Conservation (phyloP, 225 moss, liverwort and hornwort species). For the Anthoceros angustus region DNA sequence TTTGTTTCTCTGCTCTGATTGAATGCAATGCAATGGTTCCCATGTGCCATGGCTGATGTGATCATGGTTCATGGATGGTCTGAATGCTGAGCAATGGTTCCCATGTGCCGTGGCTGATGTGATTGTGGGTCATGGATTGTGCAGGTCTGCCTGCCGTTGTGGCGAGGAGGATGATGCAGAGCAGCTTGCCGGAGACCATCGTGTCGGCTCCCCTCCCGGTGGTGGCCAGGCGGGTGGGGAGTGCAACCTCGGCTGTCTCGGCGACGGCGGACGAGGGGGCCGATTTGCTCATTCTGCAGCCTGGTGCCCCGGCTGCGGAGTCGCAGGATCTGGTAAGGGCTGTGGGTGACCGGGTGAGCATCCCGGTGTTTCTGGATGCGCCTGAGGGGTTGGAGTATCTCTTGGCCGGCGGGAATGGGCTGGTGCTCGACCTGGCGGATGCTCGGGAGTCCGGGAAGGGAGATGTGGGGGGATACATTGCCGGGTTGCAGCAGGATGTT, state of each 20-base stretch:
- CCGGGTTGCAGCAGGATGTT: constrained; percentile 32
- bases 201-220: constrained; percentile 43
- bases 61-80: too few relatives aligned
- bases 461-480: constrained; percentile 21
- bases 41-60: too few relatives aligned
- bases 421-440: constrained; percentile 36
- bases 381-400: constrained; percentile 27
- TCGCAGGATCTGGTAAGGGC: constrained; percentile 27
- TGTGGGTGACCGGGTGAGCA: constrained; percentile 55
- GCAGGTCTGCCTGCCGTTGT: constrained; percentile 91
- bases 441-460: constrained; percentile 19
- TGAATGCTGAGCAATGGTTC: not conserved
- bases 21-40: constrained; percentile 3
- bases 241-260: constrained; percentile 50
- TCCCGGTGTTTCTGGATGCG: constrained; percentile 71
- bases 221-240: constrained; percentile 67
- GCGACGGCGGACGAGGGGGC: constrained; percentile 85
- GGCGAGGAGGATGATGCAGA: constrained; percentile 96
- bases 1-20: constrained; percentile 7
- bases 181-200: constrained; percentile 38
- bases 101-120: constrained; percentile 5
- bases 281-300: constrained; percentile 57
- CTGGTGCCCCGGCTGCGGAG: constrained; percentile 19
- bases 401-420: constrained; percentile 58
- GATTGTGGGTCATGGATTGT: constrained; percentile 8